Evolutionary conservation across 2,329 filamentous ascomycete genomes (phyloP).

Genomic region (Fonsecaea multimorphosa): DNA sequence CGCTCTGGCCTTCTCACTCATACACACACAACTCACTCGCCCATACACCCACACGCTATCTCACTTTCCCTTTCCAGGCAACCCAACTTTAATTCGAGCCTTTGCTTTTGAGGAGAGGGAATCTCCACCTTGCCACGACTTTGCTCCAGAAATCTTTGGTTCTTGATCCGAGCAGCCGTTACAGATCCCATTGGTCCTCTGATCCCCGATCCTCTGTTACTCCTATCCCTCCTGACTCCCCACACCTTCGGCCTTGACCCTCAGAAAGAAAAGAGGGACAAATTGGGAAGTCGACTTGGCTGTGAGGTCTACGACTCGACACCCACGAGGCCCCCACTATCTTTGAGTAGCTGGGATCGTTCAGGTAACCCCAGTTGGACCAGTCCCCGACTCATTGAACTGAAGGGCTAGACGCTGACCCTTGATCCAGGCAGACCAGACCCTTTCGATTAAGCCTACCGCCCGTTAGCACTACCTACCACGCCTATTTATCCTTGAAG

Average conservation of each 20-base stretch:
- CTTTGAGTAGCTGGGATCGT: not conserved
- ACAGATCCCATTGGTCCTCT: not conserved
- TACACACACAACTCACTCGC: not conserved
- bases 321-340: not conserved
- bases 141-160: not conserved
- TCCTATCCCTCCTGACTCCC: not conserved
- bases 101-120: not conserved
- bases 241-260: not conserved
- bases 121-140: not conserved
- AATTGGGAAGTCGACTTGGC: not conserved
- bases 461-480: constrained; percentile 2
- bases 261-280: not conserved
- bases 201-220: not conserved
- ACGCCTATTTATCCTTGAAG: constrained; percentile 2
- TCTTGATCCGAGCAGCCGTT: not conserved
- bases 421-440: constrained; percentile 15
- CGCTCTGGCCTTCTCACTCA: too few species aligned
- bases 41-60: not conserved
- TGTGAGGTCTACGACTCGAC: constrained; percentile 13
- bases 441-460: not conserved
- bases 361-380: not conserved
- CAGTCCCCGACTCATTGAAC: not conserved
- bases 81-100: not conserved
- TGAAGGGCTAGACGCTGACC: constrained; percentile 14
- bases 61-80: not conserved